Base-by-base conservation (phyloP, 164 flowering plant species). In the Vitis rupestris region DNA sequence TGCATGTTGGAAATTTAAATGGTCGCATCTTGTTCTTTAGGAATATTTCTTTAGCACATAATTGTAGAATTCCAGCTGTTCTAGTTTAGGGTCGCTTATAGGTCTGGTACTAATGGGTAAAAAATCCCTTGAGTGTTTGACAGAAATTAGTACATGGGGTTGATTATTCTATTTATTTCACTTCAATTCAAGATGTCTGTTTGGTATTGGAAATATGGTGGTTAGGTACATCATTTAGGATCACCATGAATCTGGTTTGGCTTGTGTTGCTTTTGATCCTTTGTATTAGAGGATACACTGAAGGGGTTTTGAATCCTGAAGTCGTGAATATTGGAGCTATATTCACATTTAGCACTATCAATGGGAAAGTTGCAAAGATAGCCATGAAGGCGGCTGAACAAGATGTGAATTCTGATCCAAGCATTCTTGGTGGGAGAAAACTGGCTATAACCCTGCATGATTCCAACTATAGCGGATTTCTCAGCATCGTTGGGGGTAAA, bases 361-460 rank as follows among this genome's bases (percentile, higher is more conserved):
- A 75, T 65, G 94, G 94, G 17, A 74, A 63, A 78, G 90, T 91
- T 52, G 61, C 91, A 15, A 74, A 76, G 68, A 80, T 91, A 63
- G 92, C 94, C 44, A 85, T 89, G 81, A 68, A 82, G 37, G 91
- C 92, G 56, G 97, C 97, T 47, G 83, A 83, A 61, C 63, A 79
- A 16, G 97, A 91, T 73, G 77, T 91, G 6, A 91, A 91, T 72
- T 78, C 92, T 16, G 83, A 87, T 74, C 80, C 87, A 1, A 77
- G 63, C 61, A 9, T 91, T 70, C 89, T 91, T 8, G 81, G 83
- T 10, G 97, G 90, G 31, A 74, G 74, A 11, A 88, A 84, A 73
- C 63, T 91, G 50, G 58, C 58, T 15, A 77, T 85, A 61, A 63
- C 78, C 10, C 12, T 82, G 48, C 84, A 86, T 64, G 90, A 89